Evolutionary conservation across 805 yeast genomes (phyloP), one percentile per base, ranked within the genome.

Genomic region (Sugiyamaella qingdaonensis): DNA sequence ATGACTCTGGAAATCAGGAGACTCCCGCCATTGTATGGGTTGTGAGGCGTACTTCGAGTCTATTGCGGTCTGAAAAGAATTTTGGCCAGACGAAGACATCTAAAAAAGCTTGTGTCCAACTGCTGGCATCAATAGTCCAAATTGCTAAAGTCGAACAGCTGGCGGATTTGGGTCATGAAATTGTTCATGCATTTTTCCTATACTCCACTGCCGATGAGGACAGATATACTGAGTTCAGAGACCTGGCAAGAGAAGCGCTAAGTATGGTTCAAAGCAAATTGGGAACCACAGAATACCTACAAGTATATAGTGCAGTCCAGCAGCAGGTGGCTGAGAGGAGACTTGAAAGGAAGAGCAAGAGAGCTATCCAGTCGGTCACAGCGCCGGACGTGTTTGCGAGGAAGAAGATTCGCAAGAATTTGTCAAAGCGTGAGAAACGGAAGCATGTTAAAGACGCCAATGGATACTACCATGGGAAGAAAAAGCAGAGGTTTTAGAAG

Each of bases 331-430:
- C 68, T 29, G 72, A 73, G 34, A 80, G 88, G 67, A 79, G 97
- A 63, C 78, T 78, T 54, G 95, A 88, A 47, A 81, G 97, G 69
- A 82, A 77, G 64, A 78, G 86, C 0, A 85, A 84, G 64, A 77
- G 90, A 53, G 86, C 95, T 0, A 84, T 86, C 54, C 71, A 88
- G 65, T 86, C 89, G 2, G 75, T 91, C 10, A 78, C 77, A 18
- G 86, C 85, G 2, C 98, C 98, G 0, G 96, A 86, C 13, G 70
- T 79, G 41, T 84, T 88, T n/a, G 94, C 96, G 1, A 79, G 78
- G 59, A 80, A 87, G 68, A 88, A 86, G 71, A 64, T 88, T 63
- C 84, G 76, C 69, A 88, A 86, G 67, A 95, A 91, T 71, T 81
- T 77, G 36, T 79, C 84, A 61, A 78, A 80, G 29, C 81, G 91